phyloP scores from a whole-genome alignment of 179 eudicot species.

The Corrigiola litoralis region DNA sequence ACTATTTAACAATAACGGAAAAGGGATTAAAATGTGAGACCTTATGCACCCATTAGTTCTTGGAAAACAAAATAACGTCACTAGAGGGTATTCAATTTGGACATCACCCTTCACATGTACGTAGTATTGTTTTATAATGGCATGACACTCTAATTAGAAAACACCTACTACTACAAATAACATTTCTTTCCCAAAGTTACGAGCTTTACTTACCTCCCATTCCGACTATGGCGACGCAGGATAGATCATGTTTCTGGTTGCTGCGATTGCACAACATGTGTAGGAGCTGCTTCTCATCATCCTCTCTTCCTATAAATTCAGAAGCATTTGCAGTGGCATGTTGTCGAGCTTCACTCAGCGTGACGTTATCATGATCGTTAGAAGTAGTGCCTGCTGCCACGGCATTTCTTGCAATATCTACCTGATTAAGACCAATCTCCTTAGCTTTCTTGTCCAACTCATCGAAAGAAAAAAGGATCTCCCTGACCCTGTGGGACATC shows the following conservation, averaged over 20 bases:
- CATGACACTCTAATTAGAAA: too few relatives aligned
- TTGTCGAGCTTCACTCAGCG: background rate
- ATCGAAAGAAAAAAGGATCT: background rate
- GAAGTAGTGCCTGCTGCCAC: too few relatives aligned
- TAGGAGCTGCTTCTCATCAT: background rate
- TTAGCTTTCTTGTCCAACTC: background rate
- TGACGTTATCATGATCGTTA: too few relatives aligned
- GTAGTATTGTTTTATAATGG: too few relatives aligned
- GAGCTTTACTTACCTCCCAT: conserved; percentile 23
- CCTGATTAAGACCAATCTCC: conserved; percentile 1
- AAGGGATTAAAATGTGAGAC: too few relatives aligned
- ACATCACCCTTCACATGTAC: too few relatives aligned
- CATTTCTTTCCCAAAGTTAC: too few relatives aligned
- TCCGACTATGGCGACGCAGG: conserved; percentile 23
- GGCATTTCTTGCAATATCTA: background rate
- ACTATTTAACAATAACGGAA: too few relatives aligned
- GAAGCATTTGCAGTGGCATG: background rate
- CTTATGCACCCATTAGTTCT: too few relatives aligned
- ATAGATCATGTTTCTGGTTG: background rate
- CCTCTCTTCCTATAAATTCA: background rate
- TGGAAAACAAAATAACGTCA: too few relatives aligned
- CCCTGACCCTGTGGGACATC: background rate
- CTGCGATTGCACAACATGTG: background rate
- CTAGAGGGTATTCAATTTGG: too few relatives aligned
- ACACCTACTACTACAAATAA: too few relatives aligned